Conservation (phyloP, 768 basidiomycete species). For the Tulasnella sp. region DNA sequence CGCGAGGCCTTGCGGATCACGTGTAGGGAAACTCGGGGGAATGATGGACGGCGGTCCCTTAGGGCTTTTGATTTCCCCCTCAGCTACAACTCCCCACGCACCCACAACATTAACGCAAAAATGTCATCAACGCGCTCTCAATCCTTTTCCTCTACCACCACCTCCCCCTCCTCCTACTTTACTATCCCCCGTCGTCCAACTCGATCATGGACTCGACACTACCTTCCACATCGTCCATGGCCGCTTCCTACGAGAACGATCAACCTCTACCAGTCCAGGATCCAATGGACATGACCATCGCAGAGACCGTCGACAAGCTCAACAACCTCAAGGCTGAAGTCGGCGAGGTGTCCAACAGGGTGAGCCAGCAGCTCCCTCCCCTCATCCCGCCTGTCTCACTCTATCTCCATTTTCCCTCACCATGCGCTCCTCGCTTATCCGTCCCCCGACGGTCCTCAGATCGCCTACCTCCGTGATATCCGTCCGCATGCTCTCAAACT, state of each 20-base stretch:
- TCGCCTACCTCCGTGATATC: slow-evolving; percentile 10
- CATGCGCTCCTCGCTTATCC: not conserved
- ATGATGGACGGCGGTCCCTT: too few relatives aligned
- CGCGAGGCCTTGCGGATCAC: too few relatives aligned
- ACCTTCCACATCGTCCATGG: slow-evolving; percentile 1
- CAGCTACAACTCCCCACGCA: too few relatives aligned
- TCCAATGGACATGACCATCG: slow-evolving; percentile 12
- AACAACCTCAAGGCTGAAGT: not conserved
- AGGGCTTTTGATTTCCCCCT: too few relatives aligned
- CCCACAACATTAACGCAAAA: too few relatives aligned
- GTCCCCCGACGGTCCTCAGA: not conserved
- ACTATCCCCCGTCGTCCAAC: too few relatives aligned
- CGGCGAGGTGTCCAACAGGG: slow-evolving; percentile 9
- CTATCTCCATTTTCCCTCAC: slow-evolving; percentile 4
- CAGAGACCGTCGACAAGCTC: slow-evolving; percentile 8
- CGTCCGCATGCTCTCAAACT: slow-evolving; percentile 6
- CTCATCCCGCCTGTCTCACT: not conserved
- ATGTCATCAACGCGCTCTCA: too few relatives aligned
- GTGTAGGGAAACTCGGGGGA: too few relatives aligned
- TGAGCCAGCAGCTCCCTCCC: not conserved
- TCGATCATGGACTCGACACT: not conserved
- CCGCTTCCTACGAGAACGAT: slow-evolving; percentile 6
- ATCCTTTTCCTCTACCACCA: too few relatives aligned
- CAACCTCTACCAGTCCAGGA: slow-evolving; percentile 1
- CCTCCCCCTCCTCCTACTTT: too few relatives aligned